Conservation (phyloP, 192 early-diverging fungal species). For the Entrophospora sp. region DNA sequence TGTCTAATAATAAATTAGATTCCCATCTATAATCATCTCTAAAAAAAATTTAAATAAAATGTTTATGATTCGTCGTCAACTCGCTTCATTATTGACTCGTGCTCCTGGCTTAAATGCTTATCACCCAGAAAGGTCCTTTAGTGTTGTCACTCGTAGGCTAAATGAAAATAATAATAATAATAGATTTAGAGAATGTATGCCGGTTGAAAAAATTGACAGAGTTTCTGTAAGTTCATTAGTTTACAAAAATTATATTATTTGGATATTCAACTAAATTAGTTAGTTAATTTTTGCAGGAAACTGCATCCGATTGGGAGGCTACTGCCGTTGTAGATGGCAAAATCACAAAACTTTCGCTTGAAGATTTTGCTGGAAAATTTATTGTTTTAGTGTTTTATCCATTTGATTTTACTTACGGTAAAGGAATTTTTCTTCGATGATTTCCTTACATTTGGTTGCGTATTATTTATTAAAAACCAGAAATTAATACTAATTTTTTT, state of each 20-base stretch:
- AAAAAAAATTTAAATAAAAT: too few relatives aligned
- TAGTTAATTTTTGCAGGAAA: background rate
- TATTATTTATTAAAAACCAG: background rate
- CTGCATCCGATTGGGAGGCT: constrained; percentile 28
- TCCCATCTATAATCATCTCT: too few relatives aligned
- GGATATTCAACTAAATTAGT: background rate
- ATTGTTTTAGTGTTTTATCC: constrained; percentile 71
- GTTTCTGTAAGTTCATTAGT: background rate
- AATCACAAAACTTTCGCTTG: constrained; percentile 24
- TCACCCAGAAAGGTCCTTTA: too few relatives aligned
- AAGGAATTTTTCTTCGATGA: background rate
- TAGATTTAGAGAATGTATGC: too few relatives aligned
- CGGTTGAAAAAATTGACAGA: background rate
- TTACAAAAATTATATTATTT: background rate
- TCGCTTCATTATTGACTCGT: too few relatives aligned
- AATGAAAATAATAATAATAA: too few relatives aligned
- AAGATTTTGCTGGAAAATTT: constrained; percentile 35
- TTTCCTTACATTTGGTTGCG: background rate
- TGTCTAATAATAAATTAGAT: too few relatives aligned
- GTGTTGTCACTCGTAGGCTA: too few relatives aligned
- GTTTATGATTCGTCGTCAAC: too few relatives aligned
- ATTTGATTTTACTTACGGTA: constrained; percentile 52
- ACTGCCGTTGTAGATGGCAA: constrained; percentile 27
- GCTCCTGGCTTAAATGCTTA: too few relatives aligned
- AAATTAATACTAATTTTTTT: background rate